Conservation (phyloP, 2,329 filamentous ascomycete genomes). For the Fusarium sp. region DNA sequence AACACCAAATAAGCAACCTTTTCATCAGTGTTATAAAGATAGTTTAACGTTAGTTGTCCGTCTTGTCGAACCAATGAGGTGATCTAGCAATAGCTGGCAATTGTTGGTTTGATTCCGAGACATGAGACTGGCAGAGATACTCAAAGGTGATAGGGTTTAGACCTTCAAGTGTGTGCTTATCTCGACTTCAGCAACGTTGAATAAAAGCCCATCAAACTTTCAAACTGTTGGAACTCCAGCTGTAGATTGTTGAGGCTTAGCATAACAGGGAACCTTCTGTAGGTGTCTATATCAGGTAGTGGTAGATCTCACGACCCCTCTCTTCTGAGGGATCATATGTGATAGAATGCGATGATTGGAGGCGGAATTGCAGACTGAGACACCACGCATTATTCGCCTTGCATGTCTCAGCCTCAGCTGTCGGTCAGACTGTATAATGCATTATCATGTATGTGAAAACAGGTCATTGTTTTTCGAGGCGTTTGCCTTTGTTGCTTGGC, state of each 20-base stretch:
- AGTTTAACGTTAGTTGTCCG: too few species aligned
- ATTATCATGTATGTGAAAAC: not conserved
- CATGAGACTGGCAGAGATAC: not conserved
- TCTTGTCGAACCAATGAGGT: not conserved
- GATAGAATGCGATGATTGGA: constrained; percentile 22
- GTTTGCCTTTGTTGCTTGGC: not conserved
- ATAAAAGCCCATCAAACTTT: not conserved
- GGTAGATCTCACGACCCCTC: constrained; percentile 3
- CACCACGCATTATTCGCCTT: constrained; percentile 19
- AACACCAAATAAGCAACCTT: too few species aligned
- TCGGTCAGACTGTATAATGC: not conserved
- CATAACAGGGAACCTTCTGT: not conserved
- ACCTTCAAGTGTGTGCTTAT: not conserved
- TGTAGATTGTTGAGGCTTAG: constrained; percentile 20
- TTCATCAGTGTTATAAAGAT: too few species aligned
- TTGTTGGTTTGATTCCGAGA: not conserved
- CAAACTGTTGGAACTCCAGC: not conserved
- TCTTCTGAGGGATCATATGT: constrained; percentile 1
- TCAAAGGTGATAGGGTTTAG: not conserved
- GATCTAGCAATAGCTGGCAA: not conserved
- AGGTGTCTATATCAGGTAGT: not conserved
- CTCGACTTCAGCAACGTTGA: not conserved
- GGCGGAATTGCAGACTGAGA: constrained; percentile 2
- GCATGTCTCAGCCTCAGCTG: constrained; percentile 32
- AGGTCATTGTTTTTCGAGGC: not conserved